Conservation (phyloP, 192 early-diverging fungal genomes). For the Anaeromyces robustus region DNA sequence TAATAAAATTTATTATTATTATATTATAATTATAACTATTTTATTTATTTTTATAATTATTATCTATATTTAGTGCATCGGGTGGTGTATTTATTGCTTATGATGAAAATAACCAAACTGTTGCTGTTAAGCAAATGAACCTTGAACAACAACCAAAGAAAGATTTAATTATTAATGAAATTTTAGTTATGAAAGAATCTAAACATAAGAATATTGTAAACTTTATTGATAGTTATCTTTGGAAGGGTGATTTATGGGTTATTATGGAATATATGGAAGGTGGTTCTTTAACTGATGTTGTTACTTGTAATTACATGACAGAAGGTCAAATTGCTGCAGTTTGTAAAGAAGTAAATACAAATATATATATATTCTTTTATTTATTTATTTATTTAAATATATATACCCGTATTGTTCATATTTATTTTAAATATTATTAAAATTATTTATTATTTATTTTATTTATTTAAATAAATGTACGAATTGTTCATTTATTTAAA, state of each 20-base stretch:
- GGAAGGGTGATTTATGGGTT: slow-evolving; percentile 64
- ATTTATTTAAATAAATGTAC: too few species aligned
- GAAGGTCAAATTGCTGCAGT: slow-evolving; percentile 90
- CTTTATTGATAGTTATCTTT: slow-evolving; percentile 65
- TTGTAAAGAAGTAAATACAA: slow-evolving; percentile 58
- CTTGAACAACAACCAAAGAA: slow-evolving; percentile 90
- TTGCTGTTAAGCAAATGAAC: slow-evolving; percentile 96
- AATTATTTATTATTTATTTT: too few species aligned
- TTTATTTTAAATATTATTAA: too few species aligned
- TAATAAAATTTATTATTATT: neutral
- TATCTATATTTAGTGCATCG: slow-evolving; percentile 72
- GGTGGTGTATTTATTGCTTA: slow-evolving; percentile 84
- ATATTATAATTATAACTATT: neutral
- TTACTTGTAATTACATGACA: slow-evolving; percentile 63
- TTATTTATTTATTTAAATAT: too few species aligned
- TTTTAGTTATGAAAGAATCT: slow-evolving; percentile 35
- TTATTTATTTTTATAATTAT: too few species aligned
- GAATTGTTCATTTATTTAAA: too few species aligned
- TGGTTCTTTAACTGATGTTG: slow-evolving; percentile 68
- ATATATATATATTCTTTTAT: too few species aligned
- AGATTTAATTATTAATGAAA: slow-evolving; percentile 81
- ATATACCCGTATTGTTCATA: too few species aligned
- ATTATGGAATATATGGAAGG: slow-evolving; percentile 89
- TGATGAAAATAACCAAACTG: slow-evolving; percentile 40
- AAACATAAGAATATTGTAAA: slow-evolving; percentile 60